phyloP scores from a whole-genome alignment of 73 alveolate genomes.

The Paramecium primaurelia region DNA sequence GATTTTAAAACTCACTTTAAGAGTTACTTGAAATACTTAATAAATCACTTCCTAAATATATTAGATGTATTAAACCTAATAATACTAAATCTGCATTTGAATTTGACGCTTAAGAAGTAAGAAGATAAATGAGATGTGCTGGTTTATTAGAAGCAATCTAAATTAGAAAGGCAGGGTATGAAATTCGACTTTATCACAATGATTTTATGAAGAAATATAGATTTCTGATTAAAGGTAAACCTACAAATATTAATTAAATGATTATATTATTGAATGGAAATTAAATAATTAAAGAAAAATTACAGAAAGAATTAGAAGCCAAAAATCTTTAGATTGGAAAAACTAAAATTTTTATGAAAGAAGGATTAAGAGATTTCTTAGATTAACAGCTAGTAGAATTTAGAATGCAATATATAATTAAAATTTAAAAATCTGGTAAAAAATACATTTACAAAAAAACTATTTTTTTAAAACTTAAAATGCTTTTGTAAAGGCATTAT shows the following conservation, averaged over 20 bases:
- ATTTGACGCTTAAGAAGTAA: background rate
- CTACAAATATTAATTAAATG: background rate
- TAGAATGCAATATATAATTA: background rate
- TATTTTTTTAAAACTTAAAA: background rate
- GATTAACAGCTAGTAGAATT: background rate
- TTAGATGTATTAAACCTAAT: conserved; percentile 55
- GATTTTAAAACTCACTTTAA: background rate
- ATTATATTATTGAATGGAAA: background rate
- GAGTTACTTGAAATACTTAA: conserved; percentile 33
- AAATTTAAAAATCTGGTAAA: background rate
- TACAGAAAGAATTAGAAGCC: background rate
- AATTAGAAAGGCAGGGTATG: conserved; percentile 46
- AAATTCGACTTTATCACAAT: background rate
- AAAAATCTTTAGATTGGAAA: background rate
- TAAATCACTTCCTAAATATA: background rate
- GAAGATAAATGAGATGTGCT: conserved; percentile 20
- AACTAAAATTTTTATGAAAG: conserved; percentile 3
- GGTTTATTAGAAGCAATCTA: conserved; percentile 51
- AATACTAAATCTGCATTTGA: background rate
- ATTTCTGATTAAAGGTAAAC: background rate
- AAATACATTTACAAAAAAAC: background rate
- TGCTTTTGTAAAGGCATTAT: background rate
- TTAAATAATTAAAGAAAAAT: background rate
- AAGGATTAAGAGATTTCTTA: background rate
- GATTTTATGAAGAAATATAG: conserved; percentile 9